phyloP scores from a whole-genome alignment of 768 basidiomycete species.

The Lactarius sp. region DNA sequence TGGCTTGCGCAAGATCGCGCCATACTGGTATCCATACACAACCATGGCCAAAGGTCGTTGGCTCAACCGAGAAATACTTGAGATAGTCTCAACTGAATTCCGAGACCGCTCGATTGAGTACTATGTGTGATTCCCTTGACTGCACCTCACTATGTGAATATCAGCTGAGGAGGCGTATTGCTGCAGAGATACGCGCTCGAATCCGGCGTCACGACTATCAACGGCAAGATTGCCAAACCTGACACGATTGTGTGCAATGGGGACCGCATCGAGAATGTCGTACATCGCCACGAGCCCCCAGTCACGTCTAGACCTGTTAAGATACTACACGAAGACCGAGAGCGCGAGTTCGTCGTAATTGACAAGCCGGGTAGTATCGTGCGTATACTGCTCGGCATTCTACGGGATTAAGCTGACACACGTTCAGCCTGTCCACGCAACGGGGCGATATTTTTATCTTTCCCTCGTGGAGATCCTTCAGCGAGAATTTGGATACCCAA shows the following conservation, averaged over 20 bases:
- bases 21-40: conserved; percentile 91
- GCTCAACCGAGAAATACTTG: conserved; percentile 81
- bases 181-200: conserved; percentile 65
- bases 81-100: conserved; percentile 92
- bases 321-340: conserved; percentile 70
- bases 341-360: conserved; percentile 83
- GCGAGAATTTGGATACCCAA: conserved; percentile 74
- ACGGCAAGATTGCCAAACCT: conserved; percentile 79
- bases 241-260: conserved; percentile 78
- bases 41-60: conserved; percentile 92
- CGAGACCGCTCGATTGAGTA: conserved; percentile 92
- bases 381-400: conserved; percentile 37
- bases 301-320: conserved; percentile 80
- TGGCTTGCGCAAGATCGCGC: conserved; percentile 72
- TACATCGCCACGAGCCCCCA: conserved; percentile 96
- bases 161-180: background rate
- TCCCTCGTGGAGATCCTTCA: conserved; percentile 84
- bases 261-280: conserved; percentile 92
- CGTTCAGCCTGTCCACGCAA: conserved; percentile 80
- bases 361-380: conserved; percentile 97
- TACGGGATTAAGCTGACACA: background rate
- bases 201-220: conserved; percentile 92
- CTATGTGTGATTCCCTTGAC: conserved; percentile 59
- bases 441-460: conserved; percentile 86
- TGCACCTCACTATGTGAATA: background rate